Evolutionary conservation across 176 grass and related monocot species (phyloP).

Genomic region (Aegilops tauschii): DNA sequence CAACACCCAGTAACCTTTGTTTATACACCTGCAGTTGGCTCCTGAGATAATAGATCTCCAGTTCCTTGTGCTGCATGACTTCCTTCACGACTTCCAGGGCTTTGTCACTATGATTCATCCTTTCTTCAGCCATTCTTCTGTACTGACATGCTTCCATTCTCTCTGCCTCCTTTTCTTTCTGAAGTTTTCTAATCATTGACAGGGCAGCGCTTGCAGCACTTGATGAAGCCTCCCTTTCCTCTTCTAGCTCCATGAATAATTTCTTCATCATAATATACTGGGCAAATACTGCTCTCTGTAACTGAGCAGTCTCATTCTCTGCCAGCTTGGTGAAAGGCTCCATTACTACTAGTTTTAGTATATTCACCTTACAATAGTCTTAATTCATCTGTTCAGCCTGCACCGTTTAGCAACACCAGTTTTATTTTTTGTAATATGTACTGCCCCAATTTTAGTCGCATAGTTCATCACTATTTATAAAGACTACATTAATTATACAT

Average conservation of each 20-base stretch:
- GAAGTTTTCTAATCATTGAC: constrained; percentile 73
- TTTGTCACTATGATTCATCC: constrained; percentile 63
- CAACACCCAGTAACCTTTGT: constrained; percentile 50
- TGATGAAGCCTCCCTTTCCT: constrained; percentile 89
- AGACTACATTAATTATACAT: not conserved
- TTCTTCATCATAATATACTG: constrained; percentile 93
- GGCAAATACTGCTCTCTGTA: constrained; percentile 66
- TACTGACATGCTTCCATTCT: constrained; percentile 97
- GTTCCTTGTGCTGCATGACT: constrained; percentile 72
- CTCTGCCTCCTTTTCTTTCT: constrained; percentile 84
- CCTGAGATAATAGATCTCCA: constrained; percentile 72
- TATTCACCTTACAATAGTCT: constrained; percentile 18
- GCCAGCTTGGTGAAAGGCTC: constrained; percentile 38
- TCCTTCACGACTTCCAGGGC: constrained; percentile 59
- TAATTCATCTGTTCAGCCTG: constrained; percentile 19
- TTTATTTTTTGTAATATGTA: constrained; percentile 10
- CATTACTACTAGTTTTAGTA: constrained; percentile 21
- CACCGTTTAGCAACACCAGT: not conserved
- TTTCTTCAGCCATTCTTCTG: constrained; percentile 86
- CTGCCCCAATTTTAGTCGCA: not conserved
- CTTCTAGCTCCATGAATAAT: constrained; percentile 76
- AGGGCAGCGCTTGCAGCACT: constrained; percentile 68
- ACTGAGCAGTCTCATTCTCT: constrained; percentile 52
- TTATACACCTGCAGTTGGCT: constrained; percentile 58
- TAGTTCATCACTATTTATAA: not conserved